A percentile compares a stretch with the other conserved stretches of the same genome.
Conservation (phyloP, 1,284 basidiomycete species). For the Leccinum solheimii region DNA sequence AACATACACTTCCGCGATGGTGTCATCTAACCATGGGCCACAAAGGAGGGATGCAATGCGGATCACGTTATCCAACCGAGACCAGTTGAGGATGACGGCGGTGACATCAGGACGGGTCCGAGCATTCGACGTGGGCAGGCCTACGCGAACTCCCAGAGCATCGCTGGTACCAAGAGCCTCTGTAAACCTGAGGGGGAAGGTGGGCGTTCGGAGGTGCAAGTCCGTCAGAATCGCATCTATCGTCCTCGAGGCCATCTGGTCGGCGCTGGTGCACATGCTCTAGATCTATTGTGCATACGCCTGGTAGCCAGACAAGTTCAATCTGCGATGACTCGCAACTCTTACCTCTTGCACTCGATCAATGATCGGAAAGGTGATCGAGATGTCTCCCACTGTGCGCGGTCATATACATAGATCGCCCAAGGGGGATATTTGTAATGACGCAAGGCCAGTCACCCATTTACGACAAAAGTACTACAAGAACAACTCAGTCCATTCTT, state of each 20-base stretch:
- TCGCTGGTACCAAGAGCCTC: background rate
- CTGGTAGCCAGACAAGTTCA: background rate
- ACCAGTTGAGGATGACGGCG: slow-evolving; percentile 66
- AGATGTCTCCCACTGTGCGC: background rate
- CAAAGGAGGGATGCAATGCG: slow-evolving; percentile 56
- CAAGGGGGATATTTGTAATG: background rate
- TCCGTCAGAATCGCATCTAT: slow-evolving; percentile 18
- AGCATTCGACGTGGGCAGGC: slow-evolving; percentile 7
- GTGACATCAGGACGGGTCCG: slow-evolving; percentile 41
- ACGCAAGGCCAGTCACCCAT: slow-evolving; percentile 1
- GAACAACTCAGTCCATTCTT: slow-evolving; percentile 78
- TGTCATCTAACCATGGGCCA: slow-evolving; percentile 44
- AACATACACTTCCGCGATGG: slow-evolving; percentile 53
- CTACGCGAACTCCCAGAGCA: slow-evolving; percentile 15
- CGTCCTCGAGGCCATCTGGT: background rate
- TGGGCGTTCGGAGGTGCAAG: slow-evolving; percentile 15
- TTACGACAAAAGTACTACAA: slow-evolving; percentile 24
- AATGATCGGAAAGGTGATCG: background rate
- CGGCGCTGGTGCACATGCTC: background rate
- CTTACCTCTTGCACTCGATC: background rate
- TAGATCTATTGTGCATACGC: background rate
- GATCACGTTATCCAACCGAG: slow-evolving; percentile 58
- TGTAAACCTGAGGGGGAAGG: slow-evolving; percentile 24
- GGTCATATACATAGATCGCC: background rate
- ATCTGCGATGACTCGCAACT: background rate